A percentile compares a stretch with the other conserved stretches of the same genome.
Conservation (phyloP, 1,139 yeast genomes). For the Pichia sp. region DNA sequence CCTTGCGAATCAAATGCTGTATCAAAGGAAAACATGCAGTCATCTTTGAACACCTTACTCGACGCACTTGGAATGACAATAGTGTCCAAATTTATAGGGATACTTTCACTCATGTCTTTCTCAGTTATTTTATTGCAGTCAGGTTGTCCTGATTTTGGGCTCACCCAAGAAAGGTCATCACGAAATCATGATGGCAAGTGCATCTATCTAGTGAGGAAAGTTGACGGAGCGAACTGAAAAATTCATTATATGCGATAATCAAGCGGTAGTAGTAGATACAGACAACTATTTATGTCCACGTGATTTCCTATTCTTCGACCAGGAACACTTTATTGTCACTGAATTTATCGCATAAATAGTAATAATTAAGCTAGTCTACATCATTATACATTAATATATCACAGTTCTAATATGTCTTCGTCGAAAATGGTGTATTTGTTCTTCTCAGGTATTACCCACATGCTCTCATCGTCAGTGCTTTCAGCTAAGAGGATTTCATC, state of each 20-base stretch:
- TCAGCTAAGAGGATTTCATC: conserved; percentile 11
- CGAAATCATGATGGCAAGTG: not conserved
- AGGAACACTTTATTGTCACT: too few relatives aligned
- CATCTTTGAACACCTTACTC: conserved; percentile 64
- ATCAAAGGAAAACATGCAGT: conserved; percentile 77
- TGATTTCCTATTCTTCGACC: too few relatives aligned
- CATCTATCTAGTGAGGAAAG: not conserved
- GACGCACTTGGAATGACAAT: conserved; percentile 20
- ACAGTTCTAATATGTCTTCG: not conserved
- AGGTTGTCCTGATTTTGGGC: too few relatives aligned
- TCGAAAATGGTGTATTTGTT: not conserved
- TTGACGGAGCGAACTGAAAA: not conserved
- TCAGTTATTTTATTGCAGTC: too few relatives aligned
- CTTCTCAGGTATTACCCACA: conserved; percentile 7
- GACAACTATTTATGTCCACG: too few relatives aligned
- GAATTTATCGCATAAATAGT: too few relatives aligned
- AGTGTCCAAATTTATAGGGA: conserved; percentile 13
- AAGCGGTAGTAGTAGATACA: too few relatives aligned
- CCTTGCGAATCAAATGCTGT: conserved; percentile 64
- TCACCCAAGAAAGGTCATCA: too few relatives aligned
- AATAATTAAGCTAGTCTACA: too few relatives aligned
- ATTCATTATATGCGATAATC: too few relatives aligned
- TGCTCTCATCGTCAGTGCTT: conserved; percentile 13
- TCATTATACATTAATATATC: too few relatives aligned
- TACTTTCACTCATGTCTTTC: not conserved